phyloP scores from a whole-genome alignment of 768 basidiomycete genomes.

The Auricularia sp. region DNA sequence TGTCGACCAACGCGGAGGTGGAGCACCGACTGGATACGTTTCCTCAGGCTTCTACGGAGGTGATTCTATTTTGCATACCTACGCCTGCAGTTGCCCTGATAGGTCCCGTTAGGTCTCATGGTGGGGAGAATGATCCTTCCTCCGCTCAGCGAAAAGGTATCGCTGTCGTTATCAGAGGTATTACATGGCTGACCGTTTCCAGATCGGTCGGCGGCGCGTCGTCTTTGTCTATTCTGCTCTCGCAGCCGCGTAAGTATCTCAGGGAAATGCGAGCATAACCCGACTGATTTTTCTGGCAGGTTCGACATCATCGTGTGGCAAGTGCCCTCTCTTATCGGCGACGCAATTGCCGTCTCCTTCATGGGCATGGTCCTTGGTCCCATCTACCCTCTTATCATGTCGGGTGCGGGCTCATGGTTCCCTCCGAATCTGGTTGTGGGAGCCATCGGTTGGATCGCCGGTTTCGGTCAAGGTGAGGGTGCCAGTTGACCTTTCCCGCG shows the following conservation, averaged over 20 bases:
- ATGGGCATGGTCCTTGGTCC: constrained; percentile 29
- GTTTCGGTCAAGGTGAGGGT: constrained; percentile 22
- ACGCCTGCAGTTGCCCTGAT: constrained; percentile 1
- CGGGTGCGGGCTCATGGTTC: constrained; percentile 2
- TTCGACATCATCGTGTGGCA: constrained; percentile 28
- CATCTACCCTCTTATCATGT: constrained; percentile 21
- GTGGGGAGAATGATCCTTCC: constrained; percentile 9
- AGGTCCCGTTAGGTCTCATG: neutral
- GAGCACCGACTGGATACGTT: constrained; percentile 38
- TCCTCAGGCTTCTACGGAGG: constrained; percentile 38
- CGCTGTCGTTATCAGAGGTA: neutral
- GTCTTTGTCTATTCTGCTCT: constrained; percentile 11
- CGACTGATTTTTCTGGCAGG: neutral
- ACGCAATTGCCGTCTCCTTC: constrained; percentile 25
- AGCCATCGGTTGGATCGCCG: constrained; percentile 25
- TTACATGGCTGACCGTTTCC: neutral
- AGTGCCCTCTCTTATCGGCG: constrained; percentile 21
- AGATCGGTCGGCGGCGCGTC: constrained; percentile 10
- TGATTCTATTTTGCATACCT: neutral
- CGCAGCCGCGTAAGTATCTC: constrained; percentile 11
- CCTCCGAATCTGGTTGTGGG: neutral
- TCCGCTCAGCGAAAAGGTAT: constrained; percentile 1
- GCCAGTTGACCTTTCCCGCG: too few species aligned
- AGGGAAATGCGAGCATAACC: too few species aligned
- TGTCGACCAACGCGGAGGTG: constrained; percentile 34